A percentile compares a stretch with the other conserved stretches of the same genome.
Evolutionary conservation across 2,329 filamentous ascomycete genomes (phyloP).

Genomic region (Pestalotiopsis sp.): DNA sequence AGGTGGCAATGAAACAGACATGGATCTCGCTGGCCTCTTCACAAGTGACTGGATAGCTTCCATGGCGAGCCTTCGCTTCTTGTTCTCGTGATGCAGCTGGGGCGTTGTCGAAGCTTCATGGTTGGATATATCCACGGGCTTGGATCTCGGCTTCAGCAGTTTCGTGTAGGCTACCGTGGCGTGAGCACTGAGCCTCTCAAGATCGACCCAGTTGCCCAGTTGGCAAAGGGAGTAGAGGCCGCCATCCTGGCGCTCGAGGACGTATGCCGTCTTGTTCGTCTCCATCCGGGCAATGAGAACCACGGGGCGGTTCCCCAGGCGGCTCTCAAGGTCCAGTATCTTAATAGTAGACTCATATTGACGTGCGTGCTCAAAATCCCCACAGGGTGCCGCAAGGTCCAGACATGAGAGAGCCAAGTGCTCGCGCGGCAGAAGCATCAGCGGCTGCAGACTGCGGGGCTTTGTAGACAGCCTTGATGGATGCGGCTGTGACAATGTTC

Average conservation of each 20-base stretch:
- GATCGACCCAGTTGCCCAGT: constrained; percentile 66
- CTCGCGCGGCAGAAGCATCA: constrained; percentile 65
- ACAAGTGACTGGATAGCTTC: constrained; percentile 65
- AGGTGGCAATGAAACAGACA: constrained; percentile 38
- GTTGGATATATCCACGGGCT: constrained; percentile 19
- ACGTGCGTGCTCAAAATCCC: constrained; percentile 53
- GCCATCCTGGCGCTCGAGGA: constrained; percentile 64
- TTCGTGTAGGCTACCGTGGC: constrained; percentile 49
- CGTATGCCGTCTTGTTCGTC: constrained; percentile 55
- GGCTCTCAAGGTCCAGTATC: constrained; percentile 64
- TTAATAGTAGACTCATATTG: constrained; percentile 64
- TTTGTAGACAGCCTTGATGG: constrained; percentile 54
- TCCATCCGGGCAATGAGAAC: constrained; percentile 65
- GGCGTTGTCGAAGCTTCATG: constrained; percentile 40
- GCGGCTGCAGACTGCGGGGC: constrained; percentile 57
- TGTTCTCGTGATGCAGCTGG: constrained; percentile 49
- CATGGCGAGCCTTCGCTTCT: constrained; percentile 60
- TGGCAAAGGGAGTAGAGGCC: constrained; percentile 69
- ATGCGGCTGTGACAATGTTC: constrained; percentile 46
- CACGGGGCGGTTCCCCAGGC: constrained; percentile 54
- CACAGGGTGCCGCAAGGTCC: constrained; percentile 54
- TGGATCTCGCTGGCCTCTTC: constrained; percentile 50
- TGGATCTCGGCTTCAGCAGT: constrained; percentile 31
- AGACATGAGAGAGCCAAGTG: constrained; percentile 62
- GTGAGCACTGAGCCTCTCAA: constrained; percentile 51